Base-by-base conservation (phyloP, 2,329 filamentous ascomycete genomes). In the Aspergillus chevalieri region DNA sequence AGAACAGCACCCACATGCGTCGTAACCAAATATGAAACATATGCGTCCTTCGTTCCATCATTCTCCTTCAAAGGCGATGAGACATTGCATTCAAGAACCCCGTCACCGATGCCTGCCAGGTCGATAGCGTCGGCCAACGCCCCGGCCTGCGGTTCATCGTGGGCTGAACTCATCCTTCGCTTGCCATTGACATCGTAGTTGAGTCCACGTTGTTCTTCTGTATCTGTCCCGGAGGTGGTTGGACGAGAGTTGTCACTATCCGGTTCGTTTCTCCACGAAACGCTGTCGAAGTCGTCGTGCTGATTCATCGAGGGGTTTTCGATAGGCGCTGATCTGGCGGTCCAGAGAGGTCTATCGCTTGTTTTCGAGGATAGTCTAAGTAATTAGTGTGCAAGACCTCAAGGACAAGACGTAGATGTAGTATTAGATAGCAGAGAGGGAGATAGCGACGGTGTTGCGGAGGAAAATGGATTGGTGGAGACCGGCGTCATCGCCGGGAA, bases 31-130 rank as follows among this genome's bases (percentile, higher is more conserved):
- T 98, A 98, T 9, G 93, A 97, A 51, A 97, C 86, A 73, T 95
- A 98, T 47, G 89, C 87, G 71, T 96, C 93, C 71, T 96, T 96
- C 51, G 91, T 94, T 44, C 93, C 92, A 64, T 96, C 89, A 64
- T 92, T 93, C 76, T 97, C 93, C 72, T 96, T 97, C 70, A 92
- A 81, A 17, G 93, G 90, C 51, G 85, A 81, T 48, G 83, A 82
- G 15, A 98, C 92, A 15, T 76, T 83, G 67, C 91, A 96, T 65
- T 95, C 87, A 41, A 98, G 79, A 49, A 82, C 79, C 57, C 94
- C 92, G 57, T 83, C 78, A 34, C 78, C 79, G 52, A 85, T 85
- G 47, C 87, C 75, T 43, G 82, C 82, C 46, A 83, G 71, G 62
- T 87, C 84, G 50, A 78, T 74, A 22, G 73, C 69, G 47, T 80